phyloP scores from a whole-genome alignment of 805 yeast species.

The Yarrowia divulgata region DNA sequence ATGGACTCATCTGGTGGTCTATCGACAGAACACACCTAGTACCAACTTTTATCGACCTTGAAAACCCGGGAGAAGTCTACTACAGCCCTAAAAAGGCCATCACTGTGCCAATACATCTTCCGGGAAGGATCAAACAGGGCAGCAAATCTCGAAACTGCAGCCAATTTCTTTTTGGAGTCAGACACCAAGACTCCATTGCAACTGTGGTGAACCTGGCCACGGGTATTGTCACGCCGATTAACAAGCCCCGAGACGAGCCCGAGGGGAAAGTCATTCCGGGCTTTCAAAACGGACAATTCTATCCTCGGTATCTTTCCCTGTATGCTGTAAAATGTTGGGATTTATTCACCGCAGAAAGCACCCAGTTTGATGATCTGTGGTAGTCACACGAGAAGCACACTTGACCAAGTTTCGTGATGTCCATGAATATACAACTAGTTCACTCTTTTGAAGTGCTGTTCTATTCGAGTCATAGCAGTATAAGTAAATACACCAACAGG shows the following conservation, averaged over 20 bases:
- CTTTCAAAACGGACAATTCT: too few relatives aligned
- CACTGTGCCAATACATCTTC: background rate
- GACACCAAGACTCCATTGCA: background rate
- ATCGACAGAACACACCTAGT: background rate
- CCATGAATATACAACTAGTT: too few relatives aligned
- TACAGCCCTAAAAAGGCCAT: background rate
- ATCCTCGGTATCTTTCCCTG: too few relatives aligned
- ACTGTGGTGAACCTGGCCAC: background rate
- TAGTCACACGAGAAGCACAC: too few relatives aligned
- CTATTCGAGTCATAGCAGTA: too few relatives aligned
- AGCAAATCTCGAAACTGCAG: background rate
- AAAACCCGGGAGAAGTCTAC: background rate
- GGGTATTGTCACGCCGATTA: background rate
- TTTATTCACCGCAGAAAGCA: too few relatives aligned
- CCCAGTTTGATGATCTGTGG: too few relatives aligned
- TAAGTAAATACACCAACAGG: too few relatives aligned
- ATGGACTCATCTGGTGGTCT: background rate
- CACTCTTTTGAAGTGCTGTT: too few relatives aligned
- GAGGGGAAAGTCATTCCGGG: background rate
- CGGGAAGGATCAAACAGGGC: background rate
- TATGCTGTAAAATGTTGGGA: too few relatives aligned
- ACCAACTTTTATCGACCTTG: background rate
- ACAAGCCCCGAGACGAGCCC: background rate
- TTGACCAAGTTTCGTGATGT: too few relatives aligned
- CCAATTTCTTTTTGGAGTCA: background rate